Conservation (phyloP, 352 stramenopile species). For the Aphanomyces astaci region DNA sequence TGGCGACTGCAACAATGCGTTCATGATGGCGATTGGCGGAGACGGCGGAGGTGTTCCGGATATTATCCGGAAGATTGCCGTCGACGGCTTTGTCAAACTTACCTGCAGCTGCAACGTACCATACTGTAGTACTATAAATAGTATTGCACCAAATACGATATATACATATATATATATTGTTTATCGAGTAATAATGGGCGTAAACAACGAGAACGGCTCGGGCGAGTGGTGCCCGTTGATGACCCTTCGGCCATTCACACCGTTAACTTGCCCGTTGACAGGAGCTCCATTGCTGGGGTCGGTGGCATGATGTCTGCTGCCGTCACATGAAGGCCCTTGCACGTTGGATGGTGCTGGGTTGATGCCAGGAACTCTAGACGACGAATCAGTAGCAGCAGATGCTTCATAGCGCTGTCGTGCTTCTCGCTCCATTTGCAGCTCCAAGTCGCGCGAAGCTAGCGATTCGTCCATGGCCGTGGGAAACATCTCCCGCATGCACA, state of each 20-base stretch:
- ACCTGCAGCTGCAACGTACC: too few species aligned
- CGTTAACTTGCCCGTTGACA: slow-evolving; percentile 5
- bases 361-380: too few species aligned
- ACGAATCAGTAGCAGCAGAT: neutral
- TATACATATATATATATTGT: neutral
- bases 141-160: too few species aligned
- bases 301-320: too few species aligned
- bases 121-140: too few species aligned
- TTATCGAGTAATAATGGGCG: slow-evolving; percentile 81
- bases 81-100: neutral
- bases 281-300: neutral
- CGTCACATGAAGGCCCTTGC: too few species aligned
- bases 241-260: slow-evolving; percentile 24
- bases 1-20: neutral
- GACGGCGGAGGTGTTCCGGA: neutral
- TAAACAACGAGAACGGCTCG: slow-evolving; percentile 78
- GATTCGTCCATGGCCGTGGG: slow-evolving; percentile 58
- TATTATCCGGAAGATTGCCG: neutral
- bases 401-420: neutral
- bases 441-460: slow-evolving; percentile 58
- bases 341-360: too few species aligned
- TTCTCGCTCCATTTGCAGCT: slow-evolving; percentile 56
- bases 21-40: neutral
- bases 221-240: neutral
- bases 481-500: slow-evolving; percentile 55